phyloP scores from a whole-genome alignment of 257 asterid species.

The Anisodus acutangulus region DNA sequence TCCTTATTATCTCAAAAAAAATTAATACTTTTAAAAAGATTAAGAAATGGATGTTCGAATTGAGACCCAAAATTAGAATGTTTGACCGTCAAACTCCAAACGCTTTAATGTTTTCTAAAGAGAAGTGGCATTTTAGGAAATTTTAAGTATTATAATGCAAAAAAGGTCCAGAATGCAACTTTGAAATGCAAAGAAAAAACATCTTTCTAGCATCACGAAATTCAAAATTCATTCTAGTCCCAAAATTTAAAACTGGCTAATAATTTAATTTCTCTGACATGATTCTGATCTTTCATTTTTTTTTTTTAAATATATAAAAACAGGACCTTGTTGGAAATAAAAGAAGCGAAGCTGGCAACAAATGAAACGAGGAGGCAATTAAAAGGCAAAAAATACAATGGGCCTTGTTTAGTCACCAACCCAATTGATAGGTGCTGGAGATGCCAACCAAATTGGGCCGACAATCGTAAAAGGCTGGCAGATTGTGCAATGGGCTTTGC shows the following conservation, averaged over 20 bases:
- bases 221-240: neutral
- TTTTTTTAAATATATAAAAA: neutral
- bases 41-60: neutral
- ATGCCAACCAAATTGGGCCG: slow-evolving; percentile 70
- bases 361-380: slow-evolving; percentile 62
- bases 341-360: slow-evolving; percentile 23
- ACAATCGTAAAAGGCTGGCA: slow-evolving; percentile 64
- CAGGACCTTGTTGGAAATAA: slow-evolving; percentile 36
- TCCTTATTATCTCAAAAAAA: neutral
- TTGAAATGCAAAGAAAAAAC: neutral
- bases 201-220: neutral
- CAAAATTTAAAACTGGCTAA: neutral
- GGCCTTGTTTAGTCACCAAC: slow-evolving; percentile 66
- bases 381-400: slow-evolving; percentile 30
- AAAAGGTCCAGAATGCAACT: neutral
- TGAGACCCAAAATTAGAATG: neutral
- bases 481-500: slow-evolving; percentile 82
- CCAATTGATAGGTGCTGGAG: slow-evolving; percentile 94
- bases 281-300: neutral
- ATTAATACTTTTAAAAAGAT: neutral
- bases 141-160: neutral
- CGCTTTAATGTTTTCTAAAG: neutral
- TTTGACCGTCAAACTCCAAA: neutral
- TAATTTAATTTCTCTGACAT: neutral
- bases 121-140: neutral